These are phyloP conservation scores for Chenopodium berlandieri DNA, from an alignment of 148 eudicot species.

Conservation along the genomic window DNA sequence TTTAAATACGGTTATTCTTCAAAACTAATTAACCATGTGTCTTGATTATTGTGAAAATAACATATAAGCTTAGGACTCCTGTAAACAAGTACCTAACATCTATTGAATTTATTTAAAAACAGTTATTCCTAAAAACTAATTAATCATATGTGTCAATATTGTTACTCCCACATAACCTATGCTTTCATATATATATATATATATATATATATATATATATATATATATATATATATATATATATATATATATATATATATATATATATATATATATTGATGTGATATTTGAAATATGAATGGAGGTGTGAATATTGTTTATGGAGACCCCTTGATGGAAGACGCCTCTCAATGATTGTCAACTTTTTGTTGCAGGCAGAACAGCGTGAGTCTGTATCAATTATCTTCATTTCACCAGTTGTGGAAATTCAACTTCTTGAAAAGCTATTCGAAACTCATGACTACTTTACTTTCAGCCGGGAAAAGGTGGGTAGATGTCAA, in stretches of 20 bases:
- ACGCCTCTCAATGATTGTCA: neutral
- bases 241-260: no score
- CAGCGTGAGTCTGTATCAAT: conserved; percentile 62
- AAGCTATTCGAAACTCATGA: conserved; percentile 52
- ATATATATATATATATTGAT: neutral
- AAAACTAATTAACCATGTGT: neutral
- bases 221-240: no score
- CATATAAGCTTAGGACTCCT: neutral
- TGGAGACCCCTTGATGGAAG: neutral
- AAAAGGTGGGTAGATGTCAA: conserved; percentile 52
- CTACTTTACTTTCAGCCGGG: conserved; percentile 55
- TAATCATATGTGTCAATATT: neutral
- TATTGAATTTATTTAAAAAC: no score
- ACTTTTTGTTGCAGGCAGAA: conserved; percentile 50
- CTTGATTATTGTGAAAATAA: neutral
- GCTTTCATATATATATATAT: no score
- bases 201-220: no score
- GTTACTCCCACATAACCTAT: neutral
- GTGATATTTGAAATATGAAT: neutral
- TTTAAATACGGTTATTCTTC: neutral
- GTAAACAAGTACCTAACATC: neutral
- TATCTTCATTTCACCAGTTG: conserved; percentile 54
- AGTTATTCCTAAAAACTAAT: neutral
- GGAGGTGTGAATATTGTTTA: conserved; percentile 3
- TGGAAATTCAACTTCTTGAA: conserved; percentile 46